phyloP scores from a whole-genome alignment of 345 rosid species.

The Hevea brasiliensis region DNA sequence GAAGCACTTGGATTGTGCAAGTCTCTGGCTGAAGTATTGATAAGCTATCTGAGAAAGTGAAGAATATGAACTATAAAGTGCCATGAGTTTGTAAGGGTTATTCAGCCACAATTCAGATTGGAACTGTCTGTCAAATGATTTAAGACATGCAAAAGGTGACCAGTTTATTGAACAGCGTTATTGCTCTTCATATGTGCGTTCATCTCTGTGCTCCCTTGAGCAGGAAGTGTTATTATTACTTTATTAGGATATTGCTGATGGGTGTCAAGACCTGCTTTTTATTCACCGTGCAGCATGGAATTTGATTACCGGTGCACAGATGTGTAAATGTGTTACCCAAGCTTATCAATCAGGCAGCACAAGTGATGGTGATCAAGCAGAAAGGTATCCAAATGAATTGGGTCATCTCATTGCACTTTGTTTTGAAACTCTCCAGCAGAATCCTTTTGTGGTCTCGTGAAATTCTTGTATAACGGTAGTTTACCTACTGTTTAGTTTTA shows the following conservation, averaged over 20 bases:
- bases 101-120: not conserved
- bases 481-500: no score
- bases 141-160: not conserved
- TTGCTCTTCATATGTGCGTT: not conserved
- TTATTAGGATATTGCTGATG: not conserved
- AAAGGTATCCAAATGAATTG: not conserved
- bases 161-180: not conserved
- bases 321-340: no score
- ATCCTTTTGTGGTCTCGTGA: no score
- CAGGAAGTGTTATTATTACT: not conserved
- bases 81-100: not conserved
- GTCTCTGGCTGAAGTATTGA: conserved; percentile 1
- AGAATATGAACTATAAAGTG: not conserved
- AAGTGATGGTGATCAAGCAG: conserved; percentile 4
- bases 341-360: not conserved
- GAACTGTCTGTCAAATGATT: not conserved
- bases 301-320: no score
- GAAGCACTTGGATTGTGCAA: not conserved
- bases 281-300: no score
- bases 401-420: not conserved
- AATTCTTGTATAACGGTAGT: no score
- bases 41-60: not conserved
- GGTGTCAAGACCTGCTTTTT: not conserved
- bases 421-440: not conserved
- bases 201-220: not conserved